Base-by-base conservation (phyloP, 148 eudicot genomes). In the Beta vulgaris region DNA sequence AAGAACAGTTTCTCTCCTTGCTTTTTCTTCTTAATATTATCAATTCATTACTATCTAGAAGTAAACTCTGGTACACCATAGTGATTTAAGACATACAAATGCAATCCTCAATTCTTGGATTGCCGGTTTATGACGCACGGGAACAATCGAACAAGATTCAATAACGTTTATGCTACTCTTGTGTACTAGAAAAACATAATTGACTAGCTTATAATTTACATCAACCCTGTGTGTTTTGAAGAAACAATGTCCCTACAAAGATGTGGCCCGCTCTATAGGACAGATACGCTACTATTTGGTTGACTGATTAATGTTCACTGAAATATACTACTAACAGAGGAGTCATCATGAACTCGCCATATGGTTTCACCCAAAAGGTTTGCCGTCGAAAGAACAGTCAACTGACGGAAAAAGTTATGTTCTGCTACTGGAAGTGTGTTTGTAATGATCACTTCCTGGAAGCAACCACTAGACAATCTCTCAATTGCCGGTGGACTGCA, bases 331-430 rank as follows among this genome's bases (percentile, higher is more conserved):
- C 91, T 91, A 58, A 91, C 97, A 1, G 98, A 82, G 68, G 84
- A 89, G 75, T 93, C 98, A 79, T 93, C 98, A 49, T 93, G 90
- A 61, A 93, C 93, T 25, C 90, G 89, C 98, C 98, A 93, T 62
- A 91, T 91, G 74, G 96, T 91, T 81, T 93, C 98, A 10, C 96
- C 96, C 51, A 93, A 80, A 25, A 93, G 90, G 85, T 93, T 93
- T 76, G 96, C 98, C 35, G 91, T 91, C 36, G 98, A 93, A 70
- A 93, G 80, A 62, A 93, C 88, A 14, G 98, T 93, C 77, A 93
- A 85, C 85, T 93, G 96, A 12, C 87, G 96, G 32, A 93, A 93
- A 64, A 84, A 93, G 82, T 93, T 93, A 71, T 91, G 59, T 84
- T 93, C 98, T 9, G 83, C 66, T 46, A 91, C 86, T 9, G 98